These are phyloP conservation scores for Aspergillus sp. DNA, from an alignment of 2,329 filamentous ascomycete genomes.

Conservation along the genomic window DNA sequence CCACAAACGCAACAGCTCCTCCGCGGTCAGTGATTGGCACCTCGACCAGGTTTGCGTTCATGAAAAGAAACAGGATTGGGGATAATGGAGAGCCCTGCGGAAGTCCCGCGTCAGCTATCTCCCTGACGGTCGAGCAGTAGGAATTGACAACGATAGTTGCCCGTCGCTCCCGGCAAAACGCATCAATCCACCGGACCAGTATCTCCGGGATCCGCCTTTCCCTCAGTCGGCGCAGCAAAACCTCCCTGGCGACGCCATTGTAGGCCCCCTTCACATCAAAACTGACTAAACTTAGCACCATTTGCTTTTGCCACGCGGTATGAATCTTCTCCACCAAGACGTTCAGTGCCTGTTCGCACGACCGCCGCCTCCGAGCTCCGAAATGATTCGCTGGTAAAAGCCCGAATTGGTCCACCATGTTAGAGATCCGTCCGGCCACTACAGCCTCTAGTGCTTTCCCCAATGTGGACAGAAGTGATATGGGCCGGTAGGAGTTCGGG, in stretches of 20 bases:
- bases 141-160: conserved; percentile 23
- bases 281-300: conserved; percentile 33
- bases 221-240: conserved; percentile 34
- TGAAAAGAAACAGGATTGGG: conserved; percentile 39
- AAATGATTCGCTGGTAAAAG: conserved; percentile 41
- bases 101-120: conserved; percentile 16
- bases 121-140: conserved; percentile 13
- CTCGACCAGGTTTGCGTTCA: conserved; percentile 40
- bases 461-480: conserved; percentile 17
- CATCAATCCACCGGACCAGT: conserved; percentile 22
- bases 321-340: conserved; percentile 31
- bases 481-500: not conserved
- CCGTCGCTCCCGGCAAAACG: conserved; percentile 26
- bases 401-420: conserved; percentile 27
- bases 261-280: conserved; percentile 46
- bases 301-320: conserved; percentile 27
- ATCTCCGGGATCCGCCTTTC: conserved; percentile 22
- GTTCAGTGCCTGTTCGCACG: conserved; percentile 34
- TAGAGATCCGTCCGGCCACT: conserved; percentile 29
- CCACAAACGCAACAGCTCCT: conserved; percentile 22
- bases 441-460: conserved; percentile 32
- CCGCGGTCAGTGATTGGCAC: conserved; percentile 25
- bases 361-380: conserved; percentile 36
- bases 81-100: conserved; percentile 34
- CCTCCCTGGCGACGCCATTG: conserved; percentile 40